phyloP scores from a whole-genome alignment of 768 basidiomycete genomes.

The Tulasnella sp. region DNA sequence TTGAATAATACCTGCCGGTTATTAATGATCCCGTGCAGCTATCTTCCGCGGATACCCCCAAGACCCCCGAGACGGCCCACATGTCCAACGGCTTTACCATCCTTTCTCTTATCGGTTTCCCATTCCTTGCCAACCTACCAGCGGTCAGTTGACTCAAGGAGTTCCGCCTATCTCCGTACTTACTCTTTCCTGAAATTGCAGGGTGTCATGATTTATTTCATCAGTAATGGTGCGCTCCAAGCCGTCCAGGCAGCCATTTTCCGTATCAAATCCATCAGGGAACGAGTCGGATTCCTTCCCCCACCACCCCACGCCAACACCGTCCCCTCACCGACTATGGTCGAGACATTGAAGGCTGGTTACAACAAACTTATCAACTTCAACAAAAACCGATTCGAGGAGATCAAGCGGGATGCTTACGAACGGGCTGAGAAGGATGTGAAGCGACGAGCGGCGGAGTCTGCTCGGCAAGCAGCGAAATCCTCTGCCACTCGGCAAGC shows the following conservation, averaged over 20 bases:
- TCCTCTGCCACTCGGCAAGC: not conserved
- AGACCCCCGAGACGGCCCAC: conserved; percentile 60
- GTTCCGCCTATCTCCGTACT: not conserved
- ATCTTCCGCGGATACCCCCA: conserved; percentile 57
- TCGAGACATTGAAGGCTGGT: conserved; percentile 24
- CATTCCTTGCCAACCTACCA: conserved; percentile 63
- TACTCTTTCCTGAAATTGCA: conserved; percentile 39
- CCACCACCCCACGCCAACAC: conserved; percentile 32
- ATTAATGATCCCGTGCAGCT: conserved; percentile 42
- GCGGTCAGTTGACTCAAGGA: conserved; percentile 54
- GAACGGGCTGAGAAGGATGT: conserved; percentile 22
- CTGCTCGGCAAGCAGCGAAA: conserved; percentile 3
- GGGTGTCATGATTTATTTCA: conserved; percentile 64
- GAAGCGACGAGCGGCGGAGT: conserved; percentile 10
- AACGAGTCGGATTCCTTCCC: conserved; percentile 41
- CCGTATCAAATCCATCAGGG: conserved; percentile 51
- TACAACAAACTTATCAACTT: conserved; percentile 26
- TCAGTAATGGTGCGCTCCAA: conserved; percentile 56
- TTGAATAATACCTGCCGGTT: not conserved
- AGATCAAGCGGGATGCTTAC: conserved; percentile 24
- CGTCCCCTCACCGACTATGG: conserved; percentile 17
- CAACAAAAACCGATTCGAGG: conserved; percentile 29
- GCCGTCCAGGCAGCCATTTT: conserved; percentile 57
- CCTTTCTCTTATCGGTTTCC: conserved; percentile 56
- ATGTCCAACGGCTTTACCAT: conserved; percentile 68